Evolutionary conservation across 345 rosid species (phyloP).

Genomic region (Orychophragmus violaceus): DNA sequence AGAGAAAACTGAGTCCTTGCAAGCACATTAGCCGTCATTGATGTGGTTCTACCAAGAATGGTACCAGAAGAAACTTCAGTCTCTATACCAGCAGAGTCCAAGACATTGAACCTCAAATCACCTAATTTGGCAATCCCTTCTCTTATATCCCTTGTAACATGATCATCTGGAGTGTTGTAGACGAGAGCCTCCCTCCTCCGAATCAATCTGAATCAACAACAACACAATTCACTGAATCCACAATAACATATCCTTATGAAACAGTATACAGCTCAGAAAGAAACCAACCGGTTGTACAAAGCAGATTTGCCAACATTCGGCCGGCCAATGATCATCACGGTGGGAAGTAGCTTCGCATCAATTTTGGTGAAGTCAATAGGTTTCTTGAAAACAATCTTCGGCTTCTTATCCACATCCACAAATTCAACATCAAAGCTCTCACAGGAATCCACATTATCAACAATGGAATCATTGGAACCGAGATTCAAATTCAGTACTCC

Average conservation of each 20-base stretch:
- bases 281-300: constrained; percentile 71
- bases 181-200: constrained; percentile 93
- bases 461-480: background rate
- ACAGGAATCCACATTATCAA: constrained; percentile 4
- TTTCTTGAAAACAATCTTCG: constrained; percentile 31
- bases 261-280: background rate
- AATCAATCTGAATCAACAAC: constrained; percentile 51
- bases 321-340: constrained; percentile 80
- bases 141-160: constrained; percentile 90
- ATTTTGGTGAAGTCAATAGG: constrained; percentile 70
- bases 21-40: constrained; percentile 77
- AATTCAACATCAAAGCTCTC: constrained; percentile 14
- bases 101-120: constrained; percentile 69
- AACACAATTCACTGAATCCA: background rate
- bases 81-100: constrained; percentile 97
- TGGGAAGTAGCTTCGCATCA: constrained; percentile 57
- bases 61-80: constrained; percentile 83
- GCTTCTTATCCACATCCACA: constrained; percentile 24
- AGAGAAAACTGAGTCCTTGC: constrained; percentile 75
- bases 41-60: constrained; percentile 76
- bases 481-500: constrained; percentile 12
- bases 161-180: constrained; percentile 86
- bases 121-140: constrained; percentile 91
- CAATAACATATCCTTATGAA: background rate
- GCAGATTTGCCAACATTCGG: constrained; percentile 98